Base-by-base conservation (phyloP, 108 stramenopile species). In the Stephanodiscus minutulus region DNA sequence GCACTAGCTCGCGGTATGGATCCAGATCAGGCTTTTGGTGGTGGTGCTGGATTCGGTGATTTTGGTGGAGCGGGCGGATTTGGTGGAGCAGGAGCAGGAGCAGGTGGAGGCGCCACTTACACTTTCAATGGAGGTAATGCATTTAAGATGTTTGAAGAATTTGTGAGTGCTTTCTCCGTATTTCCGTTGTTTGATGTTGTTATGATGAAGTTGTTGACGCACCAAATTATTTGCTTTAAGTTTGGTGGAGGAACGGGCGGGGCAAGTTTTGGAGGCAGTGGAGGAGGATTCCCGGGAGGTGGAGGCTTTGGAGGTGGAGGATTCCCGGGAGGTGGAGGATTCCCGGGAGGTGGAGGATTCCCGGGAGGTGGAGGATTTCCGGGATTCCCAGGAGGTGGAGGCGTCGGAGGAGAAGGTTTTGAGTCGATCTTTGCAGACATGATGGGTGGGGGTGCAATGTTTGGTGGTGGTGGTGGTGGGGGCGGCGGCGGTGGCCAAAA, bases 101-200 rank as follows among this genome's bases (percentile, higher is more conserved):
- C n/a, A 7, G 68, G 68, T 48, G 58, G 58, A 24, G 22, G 29
- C 58, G 60, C 49, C 3, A 47, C 35, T 22, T 57, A 47, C 29
- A 39, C 44, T 9, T 75, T 75, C 36, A 44, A 39, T 22, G 64
- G 64, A 46, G 66, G 13, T n/a, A 64, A 72, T 65, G 72, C 86
- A 48, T 91, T 86, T 62, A 74, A 61, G 20, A 86, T 88, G 83
- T 92, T 92, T 77, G 84, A 89, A 70, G 52, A 84, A 64, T 83
- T 88, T 10, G 57, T 58, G 29, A 58, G 55, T 56, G 55, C n/a
- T 28, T 29, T 29, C 28, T 31, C 28, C 2, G 12, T 11, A 29
- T 12, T 58, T 17, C 5, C 29, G 36, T 5, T 58, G 1, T 1
- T 1, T 25, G 0, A 0, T 27, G 5, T 27, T 53, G 52, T 27